Conservation (phyloP, 768 basidiomycete genomes). For the Ramaria sp. region DNA sequence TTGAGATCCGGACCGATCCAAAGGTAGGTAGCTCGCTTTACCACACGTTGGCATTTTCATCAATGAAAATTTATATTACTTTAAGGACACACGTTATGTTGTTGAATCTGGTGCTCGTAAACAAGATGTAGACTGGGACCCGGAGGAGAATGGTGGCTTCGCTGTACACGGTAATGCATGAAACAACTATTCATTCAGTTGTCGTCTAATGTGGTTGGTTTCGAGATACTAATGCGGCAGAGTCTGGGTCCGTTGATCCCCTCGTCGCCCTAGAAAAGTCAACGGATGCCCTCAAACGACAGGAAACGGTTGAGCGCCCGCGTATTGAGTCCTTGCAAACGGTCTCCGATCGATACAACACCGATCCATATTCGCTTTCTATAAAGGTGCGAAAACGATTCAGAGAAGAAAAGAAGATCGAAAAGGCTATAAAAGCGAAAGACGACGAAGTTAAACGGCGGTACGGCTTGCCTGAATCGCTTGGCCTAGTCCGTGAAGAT, state of each 20-base stretch:
- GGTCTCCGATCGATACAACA: conserved; percentile 66
- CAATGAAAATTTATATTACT: neutral
- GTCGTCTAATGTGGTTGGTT: neutral
- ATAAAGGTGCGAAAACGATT: conserved; percentile 68
- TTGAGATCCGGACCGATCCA: conserved; percentile 95
- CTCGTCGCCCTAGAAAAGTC: conserved; percentile 86
- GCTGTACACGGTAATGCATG: conserved; percentile 61
- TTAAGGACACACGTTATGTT: conserved; percentile 88
- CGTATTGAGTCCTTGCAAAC: conserved; percentile 73
- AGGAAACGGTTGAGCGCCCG: conserved; percentile 65
- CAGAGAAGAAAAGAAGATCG: conserved; percentile 77
- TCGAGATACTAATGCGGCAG: conserved; percentile 47
- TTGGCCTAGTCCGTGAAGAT: conserved; percentile 52
- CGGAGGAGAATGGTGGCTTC: conserved; percentile 90
- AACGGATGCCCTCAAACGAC: conserved; percentile 59
- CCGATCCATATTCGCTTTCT: conserved; percentile 83
- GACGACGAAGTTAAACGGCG: conserved; percentile 65
- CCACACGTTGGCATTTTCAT: neutral
- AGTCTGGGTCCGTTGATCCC: conserved; percentile 60
- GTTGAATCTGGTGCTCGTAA: conserved; percentile 88
- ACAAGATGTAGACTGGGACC: conserved; percentile 95
- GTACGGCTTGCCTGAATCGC: conserved; percentile 65
- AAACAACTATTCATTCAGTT: neutral
- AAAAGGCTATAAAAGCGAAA: conserved; percentile 50
- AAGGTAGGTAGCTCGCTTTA: conserved; percentile 43